phyloP scores from a whole-genome alignment of 352 stramenopile genomes.

The Phytophthora litchii region DNA sequence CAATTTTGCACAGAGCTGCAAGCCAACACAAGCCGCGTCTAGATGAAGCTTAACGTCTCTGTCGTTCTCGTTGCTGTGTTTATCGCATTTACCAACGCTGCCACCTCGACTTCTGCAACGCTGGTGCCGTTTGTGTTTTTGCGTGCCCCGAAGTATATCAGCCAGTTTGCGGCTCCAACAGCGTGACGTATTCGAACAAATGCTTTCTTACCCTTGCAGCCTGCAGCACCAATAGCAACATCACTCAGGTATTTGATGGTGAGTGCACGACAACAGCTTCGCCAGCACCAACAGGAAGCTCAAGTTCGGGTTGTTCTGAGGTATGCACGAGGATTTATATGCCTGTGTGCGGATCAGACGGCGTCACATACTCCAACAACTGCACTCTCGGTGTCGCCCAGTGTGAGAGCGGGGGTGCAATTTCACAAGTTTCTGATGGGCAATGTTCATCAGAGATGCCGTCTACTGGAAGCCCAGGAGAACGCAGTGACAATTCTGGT shows the following conservation, averaged over 20 bases:
- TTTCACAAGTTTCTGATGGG: slow-evolving; percentile 24
- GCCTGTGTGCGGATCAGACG: slow-evolving; percentile 38
- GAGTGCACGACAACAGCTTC: too few species aligned
- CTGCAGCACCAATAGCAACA: too few species aligned
- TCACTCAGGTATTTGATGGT: too few species aligned
- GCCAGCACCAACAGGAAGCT: background rate
- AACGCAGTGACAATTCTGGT: background rate
- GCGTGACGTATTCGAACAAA: too few species aligned
- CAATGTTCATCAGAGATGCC: slow-evolving; percentile 15
- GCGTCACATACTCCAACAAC: slow-evolving; percentile 41
- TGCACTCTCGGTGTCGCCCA: slow-evolving; percentile 35
- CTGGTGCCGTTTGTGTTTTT: too few species aligned
- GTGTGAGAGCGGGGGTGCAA: slow-evolving; percentile 33
- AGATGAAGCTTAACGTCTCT: slow-evolving; percentile 4
- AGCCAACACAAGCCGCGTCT: too few species aligned
- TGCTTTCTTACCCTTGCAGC: too few species aligned
- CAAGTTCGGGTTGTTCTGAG: background rate
- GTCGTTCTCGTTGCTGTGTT: background rate
- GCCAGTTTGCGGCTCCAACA: too few species aligned
- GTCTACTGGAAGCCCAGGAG: background rate
- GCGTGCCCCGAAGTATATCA: too few species aligned
- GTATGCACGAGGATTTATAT: slow-evolving; percentile 31
- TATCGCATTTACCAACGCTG: background rate
- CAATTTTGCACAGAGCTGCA: background rate
- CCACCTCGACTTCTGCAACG: background rate